phyloP scores from a whole-genome alignment of 192 early-diverging fungal species.

The Coemansia reversa region DNA sequence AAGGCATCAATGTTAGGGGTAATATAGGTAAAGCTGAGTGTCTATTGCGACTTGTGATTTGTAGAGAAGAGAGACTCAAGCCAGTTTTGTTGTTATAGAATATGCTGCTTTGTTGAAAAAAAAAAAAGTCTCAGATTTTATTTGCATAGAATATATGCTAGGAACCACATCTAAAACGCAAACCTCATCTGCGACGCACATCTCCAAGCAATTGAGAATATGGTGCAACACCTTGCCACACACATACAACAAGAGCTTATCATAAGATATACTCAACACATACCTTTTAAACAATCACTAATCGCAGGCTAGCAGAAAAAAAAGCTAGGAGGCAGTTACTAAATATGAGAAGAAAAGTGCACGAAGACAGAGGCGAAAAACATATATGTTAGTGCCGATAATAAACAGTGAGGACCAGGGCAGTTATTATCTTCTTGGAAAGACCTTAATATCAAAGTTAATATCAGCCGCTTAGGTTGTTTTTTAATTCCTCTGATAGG shows the following conservation, averaged over 20 bases:
- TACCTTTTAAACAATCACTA: not conserved
- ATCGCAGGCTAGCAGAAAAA: not conserved
- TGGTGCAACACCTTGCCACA: not conserved
- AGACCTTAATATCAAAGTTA: not conserved
- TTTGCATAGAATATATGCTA: no score
- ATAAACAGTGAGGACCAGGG: not conserved
- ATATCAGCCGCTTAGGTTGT: not conserved
- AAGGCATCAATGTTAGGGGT: not conserved
- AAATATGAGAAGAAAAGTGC: not conserved
- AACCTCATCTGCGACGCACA: no score
- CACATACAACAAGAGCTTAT: not conserved
- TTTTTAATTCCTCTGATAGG: not conserved
- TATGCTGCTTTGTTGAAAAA: not conserved
- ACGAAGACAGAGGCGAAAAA: not conserved
- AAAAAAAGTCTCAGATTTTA: no score
- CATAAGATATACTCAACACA: not conserved
- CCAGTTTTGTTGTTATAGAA: not conserved
- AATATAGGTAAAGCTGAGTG: not conserved
- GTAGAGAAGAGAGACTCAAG: not conserved
- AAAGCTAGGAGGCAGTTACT: not conserved
- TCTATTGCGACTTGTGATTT: not conserved
- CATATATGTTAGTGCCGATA: not conserved
- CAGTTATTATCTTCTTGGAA: not conserved
- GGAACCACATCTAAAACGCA: no score
- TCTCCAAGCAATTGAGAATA: no score